Evolutionary conservation across 2,329 filamentous ascomycete species (phyloP).

Genomic region (Emergomyces pasteurianus): DNA sequence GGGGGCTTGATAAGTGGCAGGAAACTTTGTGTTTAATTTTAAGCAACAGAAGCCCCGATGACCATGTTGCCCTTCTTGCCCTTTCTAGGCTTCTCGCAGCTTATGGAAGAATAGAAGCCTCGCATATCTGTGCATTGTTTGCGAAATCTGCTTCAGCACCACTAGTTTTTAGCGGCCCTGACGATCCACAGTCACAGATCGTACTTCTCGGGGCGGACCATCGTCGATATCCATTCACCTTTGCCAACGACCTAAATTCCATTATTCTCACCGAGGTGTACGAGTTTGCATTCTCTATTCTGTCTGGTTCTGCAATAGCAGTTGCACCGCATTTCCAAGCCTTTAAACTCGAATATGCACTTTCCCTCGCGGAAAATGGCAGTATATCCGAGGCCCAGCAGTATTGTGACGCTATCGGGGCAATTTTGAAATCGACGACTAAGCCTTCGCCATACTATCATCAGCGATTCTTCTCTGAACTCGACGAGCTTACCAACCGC

Average conservation of each 20-base stretch:
- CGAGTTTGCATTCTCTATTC: slow-evolving; percentile 73
- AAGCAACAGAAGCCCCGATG: slow-evolving; percentile 74
- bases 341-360: slow-evolving; percentile 85
- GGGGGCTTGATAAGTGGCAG: slow-evolving; percentile 85
- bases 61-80: slow-evolving; percentile 63
- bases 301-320: slow-evolving; percentile 44
- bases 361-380: slow-evolving; percentile 72
- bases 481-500: slow-evolving; percentile 75
- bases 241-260: slow-evolving; percentile 69
- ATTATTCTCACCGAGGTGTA: slow-evolving; percentile 94
- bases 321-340: slow-evolving; percentile 70
- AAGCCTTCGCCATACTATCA: slow-evolving; percentile 82
- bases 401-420: slow-evolving; percentile 77
- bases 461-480: slow-evolving; percentile 54
- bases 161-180: slow-evolving; percentile 65
- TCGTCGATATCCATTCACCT: slow-evolving; percentile 54
- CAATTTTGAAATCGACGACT: slow-evolving; percentile 66
- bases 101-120: slow-evolving; percentile 82
- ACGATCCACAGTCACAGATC: slow-evolving; percentile 67
- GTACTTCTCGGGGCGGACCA: slow-evolving; percentile 81
- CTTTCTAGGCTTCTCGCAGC: slow-evolving; percentile 71
- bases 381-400: slow-evolving; percentile 70
- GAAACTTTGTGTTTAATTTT: slow-evolving; percentile 79
- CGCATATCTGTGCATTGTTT: slow-evolving; percentile 89
- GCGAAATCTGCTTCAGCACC: slow-evolving; percentile 44